phyloP scores from a whole-genome alignment of 768 basidiomycete species.

The Kwoniella sp. region DNA sequence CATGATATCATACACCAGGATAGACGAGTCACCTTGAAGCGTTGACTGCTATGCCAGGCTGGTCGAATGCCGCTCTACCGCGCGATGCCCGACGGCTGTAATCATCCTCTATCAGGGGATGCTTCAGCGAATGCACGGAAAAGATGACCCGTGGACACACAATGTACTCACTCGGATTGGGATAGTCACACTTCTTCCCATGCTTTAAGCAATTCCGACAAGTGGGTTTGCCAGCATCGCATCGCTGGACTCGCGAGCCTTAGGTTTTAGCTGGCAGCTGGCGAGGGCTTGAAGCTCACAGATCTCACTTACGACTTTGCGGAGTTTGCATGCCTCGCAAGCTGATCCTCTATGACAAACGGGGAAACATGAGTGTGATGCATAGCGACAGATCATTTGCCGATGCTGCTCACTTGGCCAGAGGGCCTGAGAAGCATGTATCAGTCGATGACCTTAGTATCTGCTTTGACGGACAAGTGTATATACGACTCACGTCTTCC shows the following conservation, averaged over 20 bases:
- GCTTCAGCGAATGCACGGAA: no score
- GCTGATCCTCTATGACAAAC: slow-evolving; percentile 6
- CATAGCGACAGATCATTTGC: not conserved
- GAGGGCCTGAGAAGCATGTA: slow-evolving; percentile 4
- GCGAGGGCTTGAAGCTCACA: not conserved
- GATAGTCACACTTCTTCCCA: slow-evolving; percentile 13
- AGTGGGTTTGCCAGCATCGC: slow-evolving; percentile 8
- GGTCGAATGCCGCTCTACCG: not conserved
- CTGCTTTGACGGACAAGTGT: not conserved
- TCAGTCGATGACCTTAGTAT: not conserved
- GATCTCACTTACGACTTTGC: slow-evolving; percentile 13
- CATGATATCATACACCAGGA: not conserved
- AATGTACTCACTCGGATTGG: slow-evolving; percentile 8
- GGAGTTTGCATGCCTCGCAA: slow-evolving; percentile 14
- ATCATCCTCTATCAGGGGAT: not conserved
- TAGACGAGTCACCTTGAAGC: not conserved
- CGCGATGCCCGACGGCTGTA: not conserved
- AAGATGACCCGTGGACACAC: not conserved
- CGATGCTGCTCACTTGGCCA: slow-evolving; percentile 2
- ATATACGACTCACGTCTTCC: slow-evolving; percentile 5
- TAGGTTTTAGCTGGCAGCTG: no score
- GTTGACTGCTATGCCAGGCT: not conserved
- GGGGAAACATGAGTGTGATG: not conserved
- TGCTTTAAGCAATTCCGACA: slow-evolving; percentile 14
- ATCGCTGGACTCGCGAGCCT: not conserved